Base-by-base conservation (phyloP, 371 early-diverging fungal species). In the Mortierella sp. region DNA sequence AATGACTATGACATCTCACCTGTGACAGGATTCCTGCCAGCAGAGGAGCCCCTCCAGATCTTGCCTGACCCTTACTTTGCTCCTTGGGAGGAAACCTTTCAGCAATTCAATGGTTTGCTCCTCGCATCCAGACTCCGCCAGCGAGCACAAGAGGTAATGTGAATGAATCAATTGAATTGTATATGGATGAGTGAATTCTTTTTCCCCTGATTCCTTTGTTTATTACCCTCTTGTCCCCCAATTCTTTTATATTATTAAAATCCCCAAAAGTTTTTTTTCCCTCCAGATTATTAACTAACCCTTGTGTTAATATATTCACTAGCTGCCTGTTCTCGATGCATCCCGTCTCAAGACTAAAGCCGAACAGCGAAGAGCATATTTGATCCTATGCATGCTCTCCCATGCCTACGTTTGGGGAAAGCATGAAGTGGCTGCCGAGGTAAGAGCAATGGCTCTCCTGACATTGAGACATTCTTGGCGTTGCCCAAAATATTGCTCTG, bases 371-470 rank as follows among this genome's bases (percentile, higher is more conserved):
- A 87, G 98, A 58, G 98, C 96, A 12, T 97, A 93, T 77, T 75
- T 95, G 28, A 90, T 97, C 39, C 88, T 97, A 11, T 92, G 94
- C 54, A 93, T 97, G 86, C 84, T 98, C 35, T 93, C 95, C 6
- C 98, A 98, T 68, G 94, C 94, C 20, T 97, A 94, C 81, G 93
- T 98, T 12, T 97, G 97, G 97, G 94, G 95, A 39, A 94, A 94
- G 71, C 92, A 92, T 67, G 93, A 94, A 66, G 85, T 87, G 12
- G 89, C 90, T n/a, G 90, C 91, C 49, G 91, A 93, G 89, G 94
- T 93, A 87, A 61, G 35, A 9, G 5, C 60, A n/a, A n/a, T n/a
- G n/a, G n/a, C n/a, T n/a, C n/a, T n/a, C n/a, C n/a, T n/a, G n/a
- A n/a, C n/a, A n/a, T n/a, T n/a, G n/a, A n/a, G n/a, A n/a, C n/a